Conservation (phyloP, 306 rosid species). For the Glycine latifolia region DNA sequence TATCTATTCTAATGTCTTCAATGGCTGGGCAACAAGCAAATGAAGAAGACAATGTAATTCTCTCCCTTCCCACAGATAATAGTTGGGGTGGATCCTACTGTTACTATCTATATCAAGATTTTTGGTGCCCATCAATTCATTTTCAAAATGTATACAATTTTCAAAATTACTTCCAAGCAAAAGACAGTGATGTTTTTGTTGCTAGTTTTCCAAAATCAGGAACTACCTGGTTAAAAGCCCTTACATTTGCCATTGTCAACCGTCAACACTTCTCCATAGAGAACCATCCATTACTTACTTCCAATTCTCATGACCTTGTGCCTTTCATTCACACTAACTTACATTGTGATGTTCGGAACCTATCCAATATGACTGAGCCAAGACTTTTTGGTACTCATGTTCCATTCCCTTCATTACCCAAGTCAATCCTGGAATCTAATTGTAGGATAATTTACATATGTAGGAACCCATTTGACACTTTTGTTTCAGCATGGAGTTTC, state of each 20-base stretch:
- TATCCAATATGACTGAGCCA: conserved; percentile 46
- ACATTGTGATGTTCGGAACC: no score
- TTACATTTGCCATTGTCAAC: conserved; percentile 18
- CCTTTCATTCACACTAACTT: no score
- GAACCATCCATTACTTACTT: conserved; percentile 55
- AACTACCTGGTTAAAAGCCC: conserved; percentile 70
- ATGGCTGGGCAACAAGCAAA: not conserved
- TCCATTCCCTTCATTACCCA: conserved; percentile 51
- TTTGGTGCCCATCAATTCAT: conserved; percentile 57
- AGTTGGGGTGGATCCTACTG: no score
- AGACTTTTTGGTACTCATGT: conserved; percentile 66
- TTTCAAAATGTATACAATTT: conserved; percentile 45
- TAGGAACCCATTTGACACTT: conserved; percentile 65
- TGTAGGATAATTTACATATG: conserved; percentile 56
- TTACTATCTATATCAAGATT: conserved; percentile 48
- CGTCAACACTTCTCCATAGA: conserved; percentile 27
- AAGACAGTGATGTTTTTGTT: conserved; percentile 47
- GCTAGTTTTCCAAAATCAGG: conserved; percentile 65
- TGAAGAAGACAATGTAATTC: no score
- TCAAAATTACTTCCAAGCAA: conserved; percentile 58
- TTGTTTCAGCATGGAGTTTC: conserved; percentile 58
- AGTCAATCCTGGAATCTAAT: conserved; percentile 43
- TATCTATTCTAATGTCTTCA: no score
- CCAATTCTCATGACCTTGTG: conserved; percentile 48
- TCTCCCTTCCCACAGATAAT: conserved; percentile 36